These are phyloP conservation scores for Oxyria digyna DNA, from an alignment of 148 eudicot genomes.

Conservation along the genomic window DNA sequence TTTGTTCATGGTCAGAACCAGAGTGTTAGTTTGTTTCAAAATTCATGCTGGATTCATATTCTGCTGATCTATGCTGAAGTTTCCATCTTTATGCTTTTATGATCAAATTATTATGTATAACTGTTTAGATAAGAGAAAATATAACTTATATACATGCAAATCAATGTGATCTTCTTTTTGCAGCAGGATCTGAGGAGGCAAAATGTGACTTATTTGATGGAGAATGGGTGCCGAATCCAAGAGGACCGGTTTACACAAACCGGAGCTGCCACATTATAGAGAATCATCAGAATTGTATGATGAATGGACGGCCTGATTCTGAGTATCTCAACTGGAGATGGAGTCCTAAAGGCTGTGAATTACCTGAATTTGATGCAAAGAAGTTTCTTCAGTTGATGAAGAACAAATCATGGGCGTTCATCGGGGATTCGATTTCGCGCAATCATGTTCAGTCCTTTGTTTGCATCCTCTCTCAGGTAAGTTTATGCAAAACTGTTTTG, in stretches of 20 bases:
- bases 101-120: not conserved
- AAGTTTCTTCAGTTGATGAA: constrained; percentile 52
- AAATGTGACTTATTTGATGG: constrained; percentile 67
- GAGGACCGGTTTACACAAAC: constrained; percentile 53
- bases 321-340: constrained; percentile 67
- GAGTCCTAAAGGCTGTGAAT: constrained; percentile 50
- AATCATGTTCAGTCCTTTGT: constrained; percentile 83
- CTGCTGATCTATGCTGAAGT: not conserved
- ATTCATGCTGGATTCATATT: not conserved
- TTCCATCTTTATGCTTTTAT: not conserved
- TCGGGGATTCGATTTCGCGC: constrained; percentile 84
- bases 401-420: constrained; percentile 59
- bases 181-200: constrained; percentile 10
- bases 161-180: no score
- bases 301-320: constrained; percentile 72
- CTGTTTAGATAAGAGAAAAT: no score
- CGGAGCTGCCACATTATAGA: constrained; percentile 44
- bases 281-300: constrained; percentile 66
- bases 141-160: no score
- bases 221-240: constrained; percentile 50
- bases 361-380: constrained; percentile 41
- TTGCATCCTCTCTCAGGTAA: constrained; percentile 72
- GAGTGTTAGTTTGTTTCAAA: not conserved
- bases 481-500: not conserved
- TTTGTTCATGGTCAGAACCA: not conserved